Conservation (phyloP, 768 basidiomycete species). For the Dacryopinax spathularia region DNA sequence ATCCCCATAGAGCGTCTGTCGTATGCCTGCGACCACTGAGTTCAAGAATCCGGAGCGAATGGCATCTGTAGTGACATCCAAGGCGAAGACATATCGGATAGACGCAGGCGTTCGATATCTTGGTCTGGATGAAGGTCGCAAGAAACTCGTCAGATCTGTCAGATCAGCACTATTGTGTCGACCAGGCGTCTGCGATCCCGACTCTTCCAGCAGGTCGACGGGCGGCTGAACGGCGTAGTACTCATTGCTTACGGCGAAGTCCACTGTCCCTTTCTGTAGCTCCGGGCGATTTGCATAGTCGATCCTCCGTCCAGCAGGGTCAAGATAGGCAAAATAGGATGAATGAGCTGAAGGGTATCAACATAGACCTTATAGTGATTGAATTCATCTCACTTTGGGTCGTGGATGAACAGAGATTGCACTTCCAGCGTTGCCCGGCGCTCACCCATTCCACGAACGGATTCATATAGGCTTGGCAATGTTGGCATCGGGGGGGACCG, state of each 20-base stretch:
- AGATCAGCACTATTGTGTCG: constrained; percentile 20
- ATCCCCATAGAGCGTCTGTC: constrained; percentile 49
- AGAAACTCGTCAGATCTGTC: not conserved
- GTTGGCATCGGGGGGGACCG: constrained; percentile 72
- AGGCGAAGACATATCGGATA: constrained; percentile 66
- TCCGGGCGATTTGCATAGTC: constrained; percentile 77
- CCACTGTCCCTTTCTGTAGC: constrained; percentile 78
- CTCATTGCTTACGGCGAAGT: constrained; percentile 65
- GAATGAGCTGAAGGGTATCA: not conserved
- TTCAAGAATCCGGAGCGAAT: constrained; percentile 54
- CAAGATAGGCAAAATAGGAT: constrained; percentile 66
- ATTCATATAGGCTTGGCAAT: constrained; percentile 83
- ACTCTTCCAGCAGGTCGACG: constrained; percentile 36
- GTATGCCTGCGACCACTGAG: constrained; percentile 49
- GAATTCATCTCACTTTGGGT: constrained; percentile 53
- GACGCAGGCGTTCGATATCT: constrained; percentile 41
- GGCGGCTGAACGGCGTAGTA: constrained; percentile 76
- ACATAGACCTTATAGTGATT: not conserved
- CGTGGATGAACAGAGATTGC: constrained; percentile 75
- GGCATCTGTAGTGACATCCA: constrained; percentile 68
- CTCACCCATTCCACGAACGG: constrained; percentile 80
- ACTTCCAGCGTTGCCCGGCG: constrained; percentile 76
- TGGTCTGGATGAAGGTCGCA: constrained; percentile 16
- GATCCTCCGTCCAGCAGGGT: constrained; percentile 57
- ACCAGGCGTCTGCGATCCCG: constrained; percentile 36